Evolutionary conservation across 2,329 filamentous ascomycete genomes (phyloP).

Genomic region (Penicillium sp.): DNA sequence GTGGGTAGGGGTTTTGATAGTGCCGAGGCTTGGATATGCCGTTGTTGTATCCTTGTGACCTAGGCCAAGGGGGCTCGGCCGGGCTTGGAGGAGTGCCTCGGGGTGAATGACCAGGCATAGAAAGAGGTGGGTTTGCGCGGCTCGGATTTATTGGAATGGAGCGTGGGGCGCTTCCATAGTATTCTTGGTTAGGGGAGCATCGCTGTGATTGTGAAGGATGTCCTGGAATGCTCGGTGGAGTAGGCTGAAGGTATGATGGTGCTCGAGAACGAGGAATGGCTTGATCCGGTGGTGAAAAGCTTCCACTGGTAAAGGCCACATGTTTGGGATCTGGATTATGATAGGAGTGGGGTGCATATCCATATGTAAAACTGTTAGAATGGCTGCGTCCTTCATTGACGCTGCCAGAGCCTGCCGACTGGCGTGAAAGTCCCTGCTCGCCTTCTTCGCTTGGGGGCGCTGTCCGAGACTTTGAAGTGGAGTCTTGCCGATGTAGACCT

Average conservation of each 20-base stretch:
- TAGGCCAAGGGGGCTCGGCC: constrained; percentile 9
- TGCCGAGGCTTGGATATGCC: constrained; percentile 15
- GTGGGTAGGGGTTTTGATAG: constrained; percentile 13
- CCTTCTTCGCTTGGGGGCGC: constrained; percentile 18
- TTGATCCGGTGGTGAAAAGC: constrained; percentile 8
- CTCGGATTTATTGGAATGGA: constrained; percentile 12
- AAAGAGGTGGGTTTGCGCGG: constrained; percentile 5
- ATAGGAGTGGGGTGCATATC: constrained; percentile 5
- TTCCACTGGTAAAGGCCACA: constrained; percentile 10
- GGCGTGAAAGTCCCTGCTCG: constrained; percentile 12
- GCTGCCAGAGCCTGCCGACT: constrained; percentile 2
- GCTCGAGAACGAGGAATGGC: constrained; percentile 8
- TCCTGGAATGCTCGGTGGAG: constrained; percentile 1
- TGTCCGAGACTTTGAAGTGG: neutral
- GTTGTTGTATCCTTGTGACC: constrained; percentile 12
- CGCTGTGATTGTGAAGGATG: constrained; percentile 9
- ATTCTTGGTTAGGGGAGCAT: constrained; percentile 5
- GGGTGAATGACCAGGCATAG: constrained; percentile 12
- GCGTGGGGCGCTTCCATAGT: constrained; percentile 11
- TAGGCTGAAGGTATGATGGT: neutral
- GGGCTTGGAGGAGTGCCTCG: constrained; percentile 16
- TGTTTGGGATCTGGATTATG: constrained; percentile 8
- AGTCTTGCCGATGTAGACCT: neutral
- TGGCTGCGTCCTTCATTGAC: constrained; percentile 10
- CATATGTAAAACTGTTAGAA: constrained; percentile 15